Conservation (phyloP, 2,329 filamentous ascomycete genomes). For the Tolypocladium guangdongense region DNA sequence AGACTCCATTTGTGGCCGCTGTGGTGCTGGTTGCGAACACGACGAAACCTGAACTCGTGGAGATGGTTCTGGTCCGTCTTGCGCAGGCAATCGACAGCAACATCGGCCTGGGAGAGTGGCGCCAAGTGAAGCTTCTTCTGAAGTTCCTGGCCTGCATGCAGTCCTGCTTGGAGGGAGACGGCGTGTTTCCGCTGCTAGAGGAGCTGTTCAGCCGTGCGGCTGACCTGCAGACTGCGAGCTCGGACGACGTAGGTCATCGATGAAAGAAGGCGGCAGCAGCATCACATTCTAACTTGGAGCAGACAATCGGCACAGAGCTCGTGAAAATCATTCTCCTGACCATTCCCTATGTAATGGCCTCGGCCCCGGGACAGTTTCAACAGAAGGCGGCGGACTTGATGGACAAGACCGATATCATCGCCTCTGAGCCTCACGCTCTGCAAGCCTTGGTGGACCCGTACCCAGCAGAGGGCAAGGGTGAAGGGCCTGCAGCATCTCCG, state of each 20-base stretch:
- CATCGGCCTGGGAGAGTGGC: conserved; percentile 69
- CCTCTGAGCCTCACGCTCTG: conserved; percentile 74
- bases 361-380: conserved; percentile 57
- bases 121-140: conserved; percentile 79
- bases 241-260: conserved; percentile 64
- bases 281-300: neutral
- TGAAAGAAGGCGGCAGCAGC: neutral
- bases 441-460: conserved; percentile 84
- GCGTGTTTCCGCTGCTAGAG: conserved; percentile 73
- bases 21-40: conserved; percentile 72
- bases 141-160: conserved; percentile 86
- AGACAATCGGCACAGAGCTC: conserved; percentile 69
- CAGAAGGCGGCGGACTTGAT: conserved; percentile 69
- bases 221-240: conserved; percentile 83
- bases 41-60: conserved; percentile 62
- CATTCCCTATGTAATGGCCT: conserved; percentile 78
- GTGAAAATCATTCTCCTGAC: conserved; percentile 95
- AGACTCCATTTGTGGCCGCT: conserved; percentile 89
- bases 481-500: conserved; percentile 48
- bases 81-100: conserved; percentile 52
- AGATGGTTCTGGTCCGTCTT: conserved; percentile 56
- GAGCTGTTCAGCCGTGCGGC: conserved; percentile 89
- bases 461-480: conserved; percentile 50
- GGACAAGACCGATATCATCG: conserved; percentile 91
- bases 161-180: conserved; percentile 68